Evolutionary conservation across 371 early-diverging fungal species (phyloP), one percentile per base, ranked within the genome.

Genomic region (Chytridium lagenaria): DNA sequence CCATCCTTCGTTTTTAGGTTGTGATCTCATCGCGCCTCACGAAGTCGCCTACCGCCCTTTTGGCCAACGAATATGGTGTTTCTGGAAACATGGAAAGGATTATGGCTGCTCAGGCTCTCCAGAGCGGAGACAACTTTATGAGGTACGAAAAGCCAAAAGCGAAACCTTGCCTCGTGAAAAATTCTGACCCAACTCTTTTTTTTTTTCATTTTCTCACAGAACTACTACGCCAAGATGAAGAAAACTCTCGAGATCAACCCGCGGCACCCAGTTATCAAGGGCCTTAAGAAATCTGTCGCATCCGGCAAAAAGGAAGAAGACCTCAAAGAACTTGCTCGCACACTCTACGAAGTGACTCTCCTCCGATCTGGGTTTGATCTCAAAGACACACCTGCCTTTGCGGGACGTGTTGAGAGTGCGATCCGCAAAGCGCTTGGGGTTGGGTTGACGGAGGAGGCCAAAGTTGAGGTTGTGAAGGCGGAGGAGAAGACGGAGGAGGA

Each of bases 171-270:
- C 44, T 12, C 19, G 44, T 19, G 19, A 12, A 44, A 44, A 44
- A 44, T 44, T n/a, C n/a, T n/a, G n/a, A n/a, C n/a, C n/a, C n/a
- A n/a, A n/a, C n/a, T n/a, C n/a, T n/a, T n/a, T 44, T 44, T 44
- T 12, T 44, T 44, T 19, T 44, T 19, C 7, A 19, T 19, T 19
- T 44, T 44, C 19, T 19, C 12, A 44, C 12, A 37, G 36, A 37
- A 61, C 61, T 61, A 61, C 23, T 61, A 87, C 71, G 64, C 80
- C 61, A 84, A 79, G 67, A 83, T 84, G 71, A 94, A 94, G 84
- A 72, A 92, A 86, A 88, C 89, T 26, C 79, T 96, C 26, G 95
- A 95, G 74, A 91, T 96, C 79, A 96, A 96, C 78, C 94, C 95
- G 10, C 63, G 71, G 36, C 84, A 84, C 68, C 84, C 84, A 0